A percentile compares a stretch with the other conserved stretches of the same genome.
phyloP scores from a whole-genome alignment of 441 rosid genomes.

The Brassica hybrid region DNA sequence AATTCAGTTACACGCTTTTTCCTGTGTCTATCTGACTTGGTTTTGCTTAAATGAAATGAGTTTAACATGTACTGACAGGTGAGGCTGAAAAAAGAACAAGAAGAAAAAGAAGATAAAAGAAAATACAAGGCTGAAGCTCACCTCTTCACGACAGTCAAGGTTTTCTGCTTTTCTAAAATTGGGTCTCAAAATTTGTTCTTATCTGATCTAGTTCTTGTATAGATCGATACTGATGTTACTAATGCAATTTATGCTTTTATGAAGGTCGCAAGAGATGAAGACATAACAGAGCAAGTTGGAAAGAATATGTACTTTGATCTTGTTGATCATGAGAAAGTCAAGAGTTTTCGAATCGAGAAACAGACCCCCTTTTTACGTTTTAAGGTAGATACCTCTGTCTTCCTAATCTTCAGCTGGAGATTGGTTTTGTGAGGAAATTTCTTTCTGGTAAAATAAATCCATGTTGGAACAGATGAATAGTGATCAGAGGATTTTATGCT shows the following conservation, averaged over 20 bases:
- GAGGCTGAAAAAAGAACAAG: conserved; percentile 93
- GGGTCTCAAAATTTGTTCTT: conserved; percentile 11
- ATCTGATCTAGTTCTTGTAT: conserved; percentile 4
- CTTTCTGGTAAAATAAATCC: conserved; percentile 9
- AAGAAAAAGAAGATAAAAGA: conserved; percentile 86
- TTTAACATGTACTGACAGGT: conserved; percentile 54
- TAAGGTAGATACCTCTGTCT: conserved; percentile 59
- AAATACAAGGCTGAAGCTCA: conserved; percentile 91
- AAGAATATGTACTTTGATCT: conserved; percentile 88
- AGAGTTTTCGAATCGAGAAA: conserved; percentile 85
- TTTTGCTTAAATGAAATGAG: conserved; percentile 22
- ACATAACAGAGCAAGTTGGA: conserved; percentile 86
- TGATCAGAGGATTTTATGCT: background rate
- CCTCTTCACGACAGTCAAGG: conserved; percentile 91
- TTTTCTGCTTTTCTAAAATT: conserved; percentile 25
- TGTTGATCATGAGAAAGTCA: conserved; percentile 94
- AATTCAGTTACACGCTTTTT: conserved; percentile 22
- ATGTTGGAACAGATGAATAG: conserved; percentile 6
- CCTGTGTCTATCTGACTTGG: conserved; percentile 9
- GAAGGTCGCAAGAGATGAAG: conserved; percentile 95
- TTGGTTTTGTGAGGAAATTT: background rate
- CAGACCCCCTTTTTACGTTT: conserved; percentile 71
- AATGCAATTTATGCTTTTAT: conserved; percentile 36
- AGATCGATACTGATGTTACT: conserved; percentile 27
- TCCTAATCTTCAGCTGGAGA: background rate